Base-by-base conservation (phyloP, 495 filamentous ascomycete genomes). In the Tetracladium setigerum region DNA sequence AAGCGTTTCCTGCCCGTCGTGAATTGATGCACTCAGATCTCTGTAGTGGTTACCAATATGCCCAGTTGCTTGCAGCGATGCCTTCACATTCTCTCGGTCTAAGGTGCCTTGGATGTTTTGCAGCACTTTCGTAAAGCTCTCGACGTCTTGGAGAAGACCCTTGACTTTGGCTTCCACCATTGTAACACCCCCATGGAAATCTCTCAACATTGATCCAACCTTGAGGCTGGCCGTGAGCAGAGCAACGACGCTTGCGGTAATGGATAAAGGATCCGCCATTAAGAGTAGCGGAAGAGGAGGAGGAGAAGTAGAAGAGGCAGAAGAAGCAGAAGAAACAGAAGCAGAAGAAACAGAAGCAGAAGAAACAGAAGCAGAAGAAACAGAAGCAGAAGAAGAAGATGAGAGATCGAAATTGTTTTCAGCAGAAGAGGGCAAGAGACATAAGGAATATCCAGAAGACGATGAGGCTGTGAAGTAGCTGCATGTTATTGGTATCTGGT, bases 41-140 rank as follows among this genome's bases (percentile, higher is more conserved):
- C 17, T 41, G 46, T 33, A 52, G n/a, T 48, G 53, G 35, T 35
- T 47, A 6, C 53, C 40, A 36, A 52, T 49, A 38, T 56, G 53
- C 5, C 53, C 48, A 11, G 49, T 56, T 2, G 40, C 34, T 36
- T 48, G 36, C 2, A 52, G 15, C 4, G 47, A 48, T 1, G 27
- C 17, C n/a, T 34, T 37, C 6, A 47, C 19, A 18, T 39, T n/a
- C n/a, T 48, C 40, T 36, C 45, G 31, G 17, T 52, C 49, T 4
- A 56, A 38, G 17, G 53, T 56, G 17, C 49, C 41, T 18, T 46
- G 48, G 39, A 52, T 52, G 10, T 46, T 14, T 13, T 35, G 10
- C 15, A 49, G 38, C 2, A 56, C 53, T 45, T 48, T 27, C 9
- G 40, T 41, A 19, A 56, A 56, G 14, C 44, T 49, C 18, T 52